These are phyloP conservation scores for Catunica adiposa DNA, from an alignment of 2,329 filamentous ascomycete species.

Conservation along the genomic window DNA sequence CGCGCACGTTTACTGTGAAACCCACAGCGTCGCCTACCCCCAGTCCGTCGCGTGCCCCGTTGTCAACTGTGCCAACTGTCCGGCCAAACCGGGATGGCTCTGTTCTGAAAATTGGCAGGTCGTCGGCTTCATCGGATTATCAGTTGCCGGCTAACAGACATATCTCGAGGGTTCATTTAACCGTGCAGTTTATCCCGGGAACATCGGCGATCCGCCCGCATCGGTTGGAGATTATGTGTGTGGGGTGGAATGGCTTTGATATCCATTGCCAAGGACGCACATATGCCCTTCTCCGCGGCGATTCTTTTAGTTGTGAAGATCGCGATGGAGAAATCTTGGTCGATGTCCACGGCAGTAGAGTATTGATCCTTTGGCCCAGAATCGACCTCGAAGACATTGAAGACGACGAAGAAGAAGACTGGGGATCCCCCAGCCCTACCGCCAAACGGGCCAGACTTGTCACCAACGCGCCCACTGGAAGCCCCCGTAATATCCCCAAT, in stretches of 20 bases:
- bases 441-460: neutral
- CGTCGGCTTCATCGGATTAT: slow-evolving; percentile 88
- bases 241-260: slow-evolving; percentile 91
- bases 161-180: slow-evolving; percentile 85
- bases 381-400: slow-evolving; percentile 18
- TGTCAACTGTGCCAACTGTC: slow-evolving; percentile 68
- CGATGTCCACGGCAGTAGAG: slow-evolving; percentile 82
- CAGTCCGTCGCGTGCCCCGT: slow-evolving; percentile 52
- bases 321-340: slow-evolving; percentile 83
- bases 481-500: neutral
- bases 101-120: slow-evolving; percentile 71
- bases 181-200: slow-evolving; percentile 65
- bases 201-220: slow-evolving; percentile 49
- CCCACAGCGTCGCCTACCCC: neutral
- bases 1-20: slow-evolving; percentile 23
- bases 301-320: slow-evolving; percentile 79
- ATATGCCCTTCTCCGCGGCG: slow-evolving; percentile 73
- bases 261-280: slow-evolving; percentile 79
- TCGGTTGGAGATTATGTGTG: slow-evolving; percentile 75
- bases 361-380: slow-evolving; percentile 75
- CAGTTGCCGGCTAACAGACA: slow-evolving; percentile 84
- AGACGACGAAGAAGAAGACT: slow-evolving; percentile 25
- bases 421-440: slow-evolving; percentile 34
- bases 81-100: slow-evolving; percentile 58
- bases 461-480: neutral